Evolutionary conservation across 1,139 yeast species (phyloP).

Genomic region (Yamadazyma aaseri): DNA sequence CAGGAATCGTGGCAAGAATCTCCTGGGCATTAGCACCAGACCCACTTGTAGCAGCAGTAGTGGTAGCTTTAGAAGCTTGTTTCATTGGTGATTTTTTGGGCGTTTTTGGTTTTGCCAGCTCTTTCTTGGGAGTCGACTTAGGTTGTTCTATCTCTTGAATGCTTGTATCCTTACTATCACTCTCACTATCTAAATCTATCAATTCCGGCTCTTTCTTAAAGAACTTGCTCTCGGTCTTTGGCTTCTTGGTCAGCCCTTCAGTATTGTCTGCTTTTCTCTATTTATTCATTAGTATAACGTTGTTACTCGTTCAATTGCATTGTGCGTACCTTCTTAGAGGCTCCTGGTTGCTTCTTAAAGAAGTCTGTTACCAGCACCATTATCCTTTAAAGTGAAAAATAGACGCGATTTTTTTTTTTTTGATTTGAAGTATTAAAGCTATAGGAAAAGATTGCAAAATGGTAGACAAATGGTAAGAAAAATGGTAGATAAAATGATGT

Average conservation of each 20-base stretch:
- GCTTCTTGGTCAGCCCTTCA: constrained; percentile 4
- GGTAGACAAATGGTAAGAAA: too few species aligned
- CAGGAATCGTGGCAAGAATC: constrained; percentile 60
- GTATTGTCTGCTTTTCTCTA: constrained; percentile 3
- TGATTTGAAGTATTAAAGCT: too few species aligned
- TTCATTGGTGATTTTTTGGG: constrained; percentile 7
- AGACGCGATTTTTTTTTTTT: constrained; percentile 1
- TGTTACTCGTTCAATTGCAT: neutral
- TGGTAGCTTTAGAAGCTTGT: constrained; percentile 4
- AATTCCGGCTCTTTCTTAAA: constrained; percentile 14
- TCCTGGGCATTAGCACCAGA: constrained; percentile 46
- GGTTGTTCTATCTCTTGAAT: constrained; percentile 8
- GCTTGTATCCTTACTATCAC: constrained; percentile 13
- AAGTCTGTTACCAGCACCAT: constrained; percentile 22
- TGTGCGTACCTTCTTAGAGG: constrained; percentile 3
- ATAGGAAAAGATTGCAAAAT: too few species aligned
- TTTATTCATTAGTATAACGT: neutral
- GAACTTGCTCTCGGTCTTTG: constrained; percentile 7
- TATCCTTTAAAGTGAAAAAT: neutral
- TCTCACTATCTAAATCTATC: constrained; percentile 19
- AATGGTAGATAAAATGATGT: too few species aligned
- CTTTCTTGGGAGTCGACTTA: constrained; percentile 10
- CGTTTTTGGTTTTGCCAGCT: constrained; percentile 12
- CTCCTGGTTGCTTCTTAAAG: constrained; percentile 14
- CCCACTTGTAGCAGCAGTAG: constrained; percentile 2